Evolutionary conservation across 2,329 filamentous ascomycete genomes (phyloP).

Genomic region (Alternaria alternata): DNA sequence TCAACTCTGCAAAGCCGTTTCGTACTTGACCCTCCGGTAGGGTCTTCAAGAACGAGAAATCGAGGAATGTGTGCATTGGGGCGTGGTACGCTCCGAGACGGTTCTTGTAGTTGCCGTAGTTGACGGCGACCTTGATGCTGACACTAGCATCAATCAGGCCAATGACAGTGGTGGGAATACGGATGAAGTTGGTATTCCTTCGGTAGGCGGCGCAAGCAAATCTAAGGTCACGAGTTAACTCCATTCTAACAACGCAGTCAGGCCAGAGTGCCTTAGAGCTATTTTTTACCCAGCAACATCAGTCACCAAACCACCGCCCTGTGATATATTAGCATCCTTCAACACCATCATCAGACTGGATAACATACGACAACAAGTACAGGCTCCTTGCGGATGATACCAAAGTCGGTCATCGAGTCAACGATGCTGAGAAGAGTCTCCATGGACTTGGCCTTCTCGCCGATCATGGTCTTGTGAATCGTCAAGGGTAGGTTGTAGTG

Average conservation of each 20-base stretch:
- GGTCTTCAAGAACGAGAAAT: slow-evolving; percentile 75
- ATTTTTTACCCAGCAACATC: slow-evolving; percentile 70
- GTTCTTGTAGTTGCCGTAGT: slow-evolving; percentile 80
- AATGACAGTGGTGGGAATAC: slow-evolving; percentile 77
- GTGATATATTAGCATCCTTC: slow-evolving; percentile 17
- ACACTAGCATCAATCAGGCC: slow-evolving; percentile 78
- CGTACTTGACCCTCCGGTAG: slow-evolving; percentile 73
- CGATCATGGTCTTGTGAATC: slow-evolving; percentile 77
- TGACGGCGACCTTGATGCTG: slow-evolving; percentile 80
- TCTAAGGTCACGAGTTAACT: slow-evolving; percentile 35
- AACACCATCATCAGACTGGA: background rate
- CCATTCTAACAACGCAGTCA: slow-evolving; percentile 29
- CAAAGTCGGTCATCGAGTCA: slow-evolving; percentile 78
- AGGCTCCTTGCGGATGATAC: slow-evolving; percentile 68
- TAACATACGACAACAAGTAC: slow-evolving; percentile 46
- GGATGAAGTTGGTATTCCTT: slow-evolving; percentile 76
- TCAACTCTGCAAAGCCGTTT: slow-evolving; percentile 77
- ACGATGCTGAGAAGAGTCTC: slow-evolving; percentile 74
- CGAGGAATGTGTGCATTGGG: slow-evolving; percentile 75
- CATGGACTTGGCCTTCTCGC: slow-evolving; percentile 78
- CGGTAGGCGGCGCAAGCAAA: slow-evolving; percentile 74
- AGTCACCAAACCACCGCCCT: slow-evolving; percentile 53
- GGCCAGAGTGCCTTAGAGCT: slow-evolving; percentile 61
- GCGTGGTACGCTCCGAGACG: slow-evolving; percentile 76
- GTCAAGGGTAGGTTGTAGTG: slow-evolving; percentile 69